Base-by-base conservation (phyloP, 176 grass and related monocot species). In the Calamus simplicifolius region DNA sequence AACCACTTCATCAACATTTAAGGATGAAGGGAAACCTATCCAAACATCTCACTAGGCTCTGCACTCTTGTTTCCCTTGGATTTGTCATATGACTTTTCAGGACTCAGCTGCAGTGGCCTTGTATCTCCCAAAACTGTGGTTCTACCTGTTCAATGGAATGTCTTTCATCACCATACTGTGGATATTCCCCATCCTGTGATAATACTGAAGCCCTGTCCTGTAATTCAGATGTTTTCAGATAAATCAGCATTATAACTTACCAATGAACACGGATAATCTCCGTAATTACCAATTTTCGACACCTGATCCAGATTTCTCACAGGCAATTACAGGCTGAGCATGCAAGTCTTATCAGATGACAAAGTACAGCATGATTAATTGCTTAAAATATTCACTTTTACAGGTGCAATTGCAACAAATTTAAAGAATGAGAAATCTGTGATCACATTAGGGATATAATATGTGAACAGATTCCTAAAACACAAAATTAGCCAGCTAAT, bases 41-140 rank as follows among this genome's bases (percentile, higher is more conserved):
- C 93, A 97, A 97, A 69, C 7, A 90, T 78, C 67, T 97, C 93
- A 70, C 93, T 88, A 69, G 93, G 87, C 75, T 97, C 93, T 59
- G 62, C 62, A 28, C 59, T 60, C 56, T 71, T 78, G 59, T 66
- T 86, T 73, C 86, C 74, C 84, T 70, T 86, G 71, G 25, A 61
- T 71, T 61, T 82, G 65, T 89, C 80, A 70, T 60, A 19, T 69
- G 75, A 54, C 70, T 67, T 82, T 85, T 90, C 87, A 70, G 87
- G 78, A 75, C 78, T 82, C 55, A 49, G 51, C 38, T 65, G 73
- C 1, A 71, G 81, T 69, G 19, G 14, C 63, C 58, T 72, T 16
- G 35, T 31, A 53, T 82, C 80, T 70, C 81, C 76, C 52, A 17
- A 30, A 38, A n/a, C 12, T 16, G 12, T 68, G 65, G 2, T 16